Conservation (phyloP, 2,329 filamentous ascomycete genomes). For the Sporothrix mexicana region DNA sequence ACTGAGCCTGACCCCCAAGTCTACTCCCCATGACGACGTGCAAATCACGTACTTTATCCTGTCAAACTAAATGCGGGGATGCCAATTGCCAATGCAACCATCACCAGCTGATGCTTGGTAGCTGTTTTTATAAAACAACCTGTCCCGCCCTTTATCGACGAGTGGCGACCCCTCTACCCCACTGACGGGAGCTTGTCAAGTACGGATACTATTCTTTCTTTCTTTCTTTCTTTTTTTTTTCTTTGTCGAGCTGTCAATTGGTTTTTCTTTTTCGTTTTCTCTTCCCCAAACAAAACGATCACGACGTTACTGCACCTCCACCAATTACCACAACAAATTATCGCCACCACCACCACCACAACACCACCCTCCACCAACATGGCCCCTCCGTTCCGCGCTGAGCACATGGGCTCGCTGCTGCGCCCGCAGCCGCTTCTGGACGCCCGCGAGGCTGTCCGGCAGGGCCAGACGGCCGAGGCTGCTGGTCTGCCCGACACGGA, state of each 20-base stretch:
- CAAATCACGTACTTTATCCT: background rate
- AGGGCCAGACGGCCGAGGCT: conserved; percentile 53
- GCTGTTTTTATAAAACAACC: background rate
- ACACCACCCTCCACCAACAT: conserved; percentile 13
- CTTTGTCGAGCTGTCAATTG: background rate
- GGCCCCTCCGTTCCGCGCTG: conserved; percentile 66
- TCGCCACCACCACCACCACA: background rate
- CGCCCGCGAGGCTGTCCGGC: conserved; percentile 62
- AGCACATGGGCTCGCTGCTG: conserved; percentile 76
- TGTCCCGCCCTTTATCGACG: conserved; percentile 9
- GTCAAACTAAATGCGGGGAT: conserved; percentile 15
- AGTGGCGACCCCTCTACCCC: conserved; percentile 15
- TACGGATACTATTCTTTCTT: too few relatives aligned
- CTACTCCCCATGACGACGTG: background rate
- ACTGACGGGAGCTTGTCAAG: background rate
- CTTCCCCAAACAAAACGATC: background rate
- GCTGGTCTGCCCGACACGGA: conserved; percentile 58
- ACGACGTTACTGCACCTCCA: background rate
- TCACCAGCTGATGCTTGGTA: background rate
- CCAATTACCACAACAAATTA: background rate
- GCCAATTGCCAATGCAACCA: conserved; percentile 26
- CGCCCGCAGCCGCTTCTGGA: conserved; percentile 65
- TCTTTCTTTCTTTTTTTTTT: background rate
- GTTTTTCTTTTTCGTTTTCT: background rate
- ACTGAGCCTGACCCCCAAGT: background rate